Evolutionary conservation across 2,329 filamentous ascomycete species (phyloP), one percentile per base, ranked within the genome.

Genomic region (Alternaria triticina): DNA sequence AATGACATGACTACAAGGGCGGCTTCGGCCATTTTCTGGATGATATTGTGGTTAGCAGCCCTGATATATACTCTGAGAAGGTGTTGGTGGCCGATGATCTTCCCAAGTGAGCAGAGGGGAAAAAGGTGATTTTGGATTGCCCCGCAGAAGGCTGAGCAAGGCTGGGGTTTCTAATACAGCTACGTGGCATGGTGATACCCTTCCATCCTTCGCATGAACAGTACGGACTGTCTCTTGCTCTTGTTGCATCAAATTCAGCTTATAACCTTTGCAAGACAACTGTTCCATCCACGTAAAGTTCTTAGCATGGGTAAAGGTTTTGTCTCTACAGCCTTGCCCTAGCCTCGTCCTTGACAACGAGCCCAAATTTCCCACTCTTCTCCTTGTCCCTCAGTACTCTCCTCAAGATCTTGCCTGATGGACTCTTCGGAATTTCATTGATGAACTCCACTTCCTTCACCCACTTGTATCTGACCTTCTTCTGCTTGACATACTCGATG

Each of bases 391-490:
- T 80, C 67, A 85, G 62, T 23, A 84, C 73, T 27, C 83, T 72
- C 64, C 83, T 75, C 67, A 85, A 57, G 47, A 85, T 85, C 78
- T 85, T 85, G 2, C 83, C 83, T 44, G 77, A 81, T 1, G 80
- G 78, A 44, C 79, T 82, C 77, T 85, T 85, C 2, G 83, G 83
- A 25, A 85, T 83, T 67, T 82, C 81, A 17, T 80, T 77, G 9
- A 82, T 77, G 57, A 85, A 84, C 49, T 81, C 80, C 5, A 84
- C 79, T 54, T 83, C 83, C 61, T 81, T 77, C 5, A 85, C 65
- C 70, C 80, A 80, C 74, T 85, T 85, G 64, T 85, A 82, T 57
- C 79, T 78, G 3, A 83, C 81, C 49, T 85, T 83, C 67, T 82
- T 83, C 60, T 77, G 77, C 51, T 77, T 78, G 10, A 83, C 76